A percentile compares a stretch with the other conserved stretches of the same genome.
phyloP scores from a whole-genome alignment of 2,329 filamentous ascomycete genomes.

The Epichloe festucae region DNA sequence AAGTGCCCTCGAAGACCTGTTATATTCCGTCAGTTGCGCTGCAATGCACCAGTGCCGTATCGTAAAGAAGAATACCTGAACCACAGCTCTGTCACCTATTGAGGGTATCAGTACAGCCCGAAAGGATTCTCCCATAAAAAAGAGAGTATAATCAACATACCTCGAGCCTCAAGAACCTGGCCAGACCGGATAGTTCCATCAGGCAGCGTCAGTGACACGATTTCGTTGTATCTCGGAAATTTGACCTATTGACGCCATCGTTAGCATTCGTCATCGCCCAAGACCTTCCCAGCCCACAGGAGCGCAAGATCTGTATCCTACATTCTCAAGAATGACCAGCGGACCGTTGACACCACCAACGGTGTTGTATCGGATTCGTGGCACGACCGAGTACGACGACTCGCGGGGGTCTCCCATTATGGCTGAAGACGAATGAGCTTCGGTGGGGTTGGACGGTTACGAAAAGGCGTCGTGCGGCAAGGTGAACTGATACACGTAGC shows the following conservation, averaged over 20 bases:
- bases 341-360: slow-evolving; percentile 96
- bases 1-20: slow-evolving; percentile 92
- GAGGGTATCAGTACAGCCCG: slow-evolving; percentile 1
- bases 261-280: slow-evolving; percentile 3
- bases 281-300: not conserved
- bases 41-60: not conserved
- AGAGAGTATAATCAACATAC: slow-evolving; percentile 32
- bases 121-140: not conserved
- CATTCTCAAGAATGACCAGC: slow-evolving; percentile 94
- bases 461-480: not conserved
- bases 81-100: slow-evolving; percentile 79
- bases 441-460: slow-evolving; percentile 2
- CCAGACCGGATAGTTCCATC: slow-evolving; percentile 91
- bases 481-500: not conserved
- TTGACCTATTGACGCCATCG: slow-evolving; percentile 57
- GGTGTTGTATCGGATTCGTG: slow-evolving; percentile 84
- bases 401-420: slow-evolving; percentile 44
- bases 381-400: slow-evolving; percentile 45
- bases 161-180: slow-evolving; percentile 94
- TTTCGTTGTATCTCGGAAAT: slow-evolving; percentile 95
- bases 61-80: slow-evolving; percentile 54
- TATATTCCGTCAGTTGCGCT: slow-evolving; percentile 13
- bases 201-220: slow-evolving; percentile 87
- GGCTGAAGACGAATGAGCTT: slow-evolving; percentile 8
- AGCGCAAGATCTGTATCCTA: slow-evolving; percentile 24